Percentiles rank a stretch among this genome's conserved stretches.
Conservation (phyloP, 352 stramenopile genomes). For the Phytopythium vexans region DNA sequence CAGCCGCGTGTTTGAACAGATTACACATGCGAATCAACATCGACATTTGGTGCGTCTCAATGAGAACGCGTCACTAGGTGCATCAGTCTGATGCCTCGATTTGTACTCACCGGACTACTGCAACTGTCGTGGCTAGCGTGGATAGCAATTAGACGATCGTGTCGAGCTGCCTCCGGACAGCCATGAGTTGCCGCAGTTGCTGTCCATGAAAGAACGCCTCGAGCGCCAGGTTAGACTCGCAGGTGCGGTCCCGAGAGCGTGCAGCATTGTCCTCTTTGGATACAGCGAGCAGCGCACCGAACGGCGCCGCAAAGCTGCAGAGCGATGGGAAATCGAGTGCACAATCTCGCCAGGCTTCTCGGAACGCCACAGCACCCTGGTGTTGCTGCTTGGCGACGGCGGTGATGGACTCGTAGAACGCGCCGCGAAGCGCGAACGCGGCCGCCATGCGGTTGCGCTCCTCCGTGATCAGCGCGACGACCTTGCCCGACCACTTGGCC, state of each 20-base stretch:
- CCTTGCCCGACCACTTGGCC: constrained; percentile 41
- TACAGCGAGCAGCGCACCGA: constrained; percentile 31
- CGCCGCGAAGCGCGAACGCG: constrained; percentile 32
- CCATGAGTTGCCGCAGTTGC: constrained; percentile 33
- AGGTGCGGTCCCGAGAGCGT: constrained; percentile 8
- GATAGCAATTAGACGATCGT: constrained; percentile 17
- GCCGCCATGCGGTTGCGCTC: constrained; percentile 51
- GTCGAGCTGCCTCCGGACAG: constrained; percentile 33
- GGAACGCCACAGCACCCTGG: constrained; percentile 13
- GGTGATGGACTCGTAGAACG: constrained; percentile 37
- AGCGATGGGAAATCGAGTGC: constrained; percentile 36
- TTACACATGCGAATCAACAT: no score
- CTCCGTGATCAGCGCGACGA: constrained; percentile 50
- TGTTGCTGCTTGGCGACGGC: constrained; percentile 36
- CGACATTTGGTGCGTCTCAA: not conserved
- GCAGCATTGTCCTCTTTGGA: constrained; percentile 5
- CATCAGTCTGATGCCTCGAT: not conserved
- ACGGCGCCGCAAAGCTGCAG: constrained; percentile 33
- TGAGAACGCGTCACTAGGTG: not conserved
- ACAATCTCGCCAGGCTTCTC: constrained; percentile 33
- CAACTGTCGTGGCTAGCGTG: no score
- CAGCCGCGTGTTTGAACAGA: constrained; percentile 1
- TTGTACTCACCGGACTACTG: no score
- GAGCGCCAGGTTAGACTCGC: constrained; percentile 26
- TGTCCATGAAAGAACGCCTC: constrained; percentile 32